Evolutionary conservation across 345 rosid genomes (phyloP).

Genomic region (Lumnitzera littorea): DNA sequence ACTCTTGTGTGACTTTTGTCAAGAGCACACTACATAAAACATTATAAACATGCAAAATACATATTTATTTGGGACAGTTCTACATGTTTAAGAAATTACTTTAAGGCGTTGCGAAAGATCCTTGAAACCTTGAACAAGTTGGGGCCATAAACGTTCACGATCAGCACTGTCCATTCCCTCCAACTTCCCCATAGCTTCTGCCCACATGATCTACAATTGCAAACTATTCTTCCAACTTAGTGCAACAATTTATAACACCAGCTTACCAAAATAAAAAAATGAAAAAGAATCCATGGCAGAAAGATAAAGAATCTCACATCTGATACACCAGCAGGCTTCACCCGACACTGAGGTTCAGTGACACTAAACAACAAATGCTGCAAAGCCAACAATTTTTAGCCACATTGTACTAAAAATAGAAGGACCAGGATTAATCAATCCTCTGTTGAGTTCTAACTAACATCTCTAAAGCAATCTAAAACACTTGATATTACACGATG

Average conservation of each 20-base stretch:
- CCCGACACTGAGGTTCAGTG: conserved; percentile 63
- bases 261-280: background rate
- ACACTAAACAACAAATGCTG: conserved; percentile 93
- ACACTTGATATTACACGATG: no score
- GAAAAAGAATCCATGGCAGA: background rate
- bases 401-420: background rate
- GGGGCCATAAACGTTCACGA: conserved; percentile 96
- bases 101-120: conserved; percentile 88
- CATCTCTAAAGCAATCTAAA: no score
- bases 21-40: no score
- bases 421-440: conserved; percentile 3
- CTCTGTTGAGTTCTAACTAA: background rate
- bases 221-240: conserved; percentile 36
- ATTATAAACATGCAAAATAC: no score
- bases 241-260: background rate
- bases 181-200: conserved; percentile 86
- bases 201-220: conserved; percentile 88
- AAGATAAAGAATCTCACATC: conserved; percentile 53
- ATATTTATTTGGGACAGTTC: no score
- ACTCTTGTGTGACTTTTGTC: no score
- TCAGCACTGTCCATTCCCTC: conserved; percentile 93
- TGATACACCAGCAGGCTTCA: conserved; percentile 84
- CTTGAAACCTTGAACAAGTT: conserved; percentile 93
- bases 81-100: conserved; percentile 25
- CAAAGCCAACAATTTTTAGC: conserved; percentile 16